phyloP scores from a whole-genome alignment of 2,329 filamentous ascomycete species.

The Botrytis byssoidea region DNA sequence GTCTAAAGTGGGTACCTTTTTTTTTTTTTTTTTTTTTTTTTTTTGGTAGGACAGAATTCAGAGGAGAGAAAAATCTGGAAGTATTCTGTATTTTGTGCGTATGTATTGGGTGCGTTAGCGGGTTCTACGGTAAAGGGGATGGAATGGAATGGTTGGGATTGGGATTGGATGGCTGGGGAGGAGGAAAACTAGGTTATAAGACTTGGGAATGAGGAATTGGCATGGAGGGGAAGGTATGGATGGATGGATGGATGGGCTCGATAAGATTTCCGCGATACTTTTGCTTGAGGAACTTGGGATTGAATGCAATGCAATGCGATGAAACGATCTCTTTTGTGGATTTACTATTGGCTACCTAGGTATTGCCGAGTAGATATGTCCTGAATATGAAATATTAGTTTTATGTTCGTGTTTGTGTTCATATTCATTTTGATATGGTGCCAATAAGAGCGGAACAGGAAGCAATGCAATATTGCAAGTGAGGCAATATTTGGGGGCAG shows the following conservation, averaged over 20 bases:
- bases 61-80: background rate
- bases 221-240: background rate
- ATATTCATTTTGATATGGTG: background rate
- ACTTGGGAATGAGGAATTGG: background rate
- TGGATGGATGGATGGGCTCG: background rate
- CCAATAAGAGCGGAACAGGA: background rate
- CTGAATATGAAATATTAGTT: conserved; percentile 9
- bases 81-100: conserved; percentile 2
- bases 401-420: background rate
- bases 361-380: background rate
- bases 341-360: background rate
- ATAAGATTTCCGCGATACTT: background rate
- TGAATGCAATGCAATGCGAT: conserved; percentile 7
- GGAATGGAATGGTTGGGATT: background rate
- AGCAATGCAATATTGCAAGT: background rate
- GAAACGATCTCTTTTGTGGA: background rate
- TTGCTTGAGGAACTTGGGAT: background rate
- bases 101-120: background rate
- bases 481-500: background rate
- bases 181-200: conserved; percentile 2
- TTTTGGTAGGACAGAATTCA: background rate
- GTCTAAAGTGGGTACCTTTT: background rate
- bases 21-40: background rate
- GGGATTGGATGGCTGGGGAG: background rate
- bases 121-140: background rate